phyloP scores from a whole-genome alignment of 192 early-diverging fungal genomes.

The Linnemannia zychae region DNA sequence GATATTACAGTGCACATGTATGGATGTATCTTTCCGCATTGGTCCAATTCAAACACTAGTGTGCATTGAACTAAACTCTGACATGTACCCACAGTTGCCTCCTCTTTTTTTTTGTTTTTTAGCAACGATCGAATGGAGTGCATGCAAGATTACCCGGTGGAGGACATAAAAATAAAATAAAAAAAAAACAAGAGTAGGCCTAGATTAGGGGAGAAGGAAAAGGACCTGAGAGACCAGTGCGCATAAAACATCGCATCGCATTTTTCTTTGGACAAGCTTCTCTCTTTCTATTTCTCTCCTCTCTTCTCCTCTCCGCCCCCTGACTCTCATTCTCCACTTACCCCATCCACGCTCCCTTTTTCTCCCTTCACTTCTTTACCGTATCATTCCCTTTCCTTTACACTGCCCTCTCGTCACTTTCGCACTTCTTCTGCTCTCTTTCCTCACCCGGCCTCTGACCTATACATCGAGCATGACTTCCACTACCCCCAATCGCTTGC shows the following conservation, averaged over 20 bases:
- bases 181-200: neutral
- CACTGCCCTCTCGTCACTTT: neutral
- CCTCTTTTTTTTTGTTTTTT: neutral
- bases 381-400: neutral
- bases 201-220: neutral
- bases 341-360: neutral
- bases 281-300: neutral
- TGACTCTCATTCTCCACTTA: neutral
- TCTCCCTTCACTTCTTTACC: neutral
- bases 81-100: neutral
- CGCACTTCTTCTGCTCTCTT: too few relatives aligned
- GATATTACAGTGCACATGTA: constrained; percentile 1
- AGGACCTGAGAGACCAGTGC: neutral
- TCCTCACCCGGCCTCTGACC: neutral
- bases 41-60: neutral
- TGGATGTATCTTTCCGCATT: neutral
- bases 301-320: neutral
- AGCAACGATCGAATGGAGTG: neutral
- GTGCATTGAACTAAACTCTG: too few relatives aligned
- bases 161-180: too few relatives aligned
- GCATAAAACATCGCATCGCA: neutral
- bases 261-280: neutral
- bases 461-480: neutral
- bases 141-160: neutral
- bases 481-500: neutral